A percentile compares a stretch with the other conserved stretches of the same genome.
phyloP scores from a whole-genome alignment of 2,329 filamentous ascomycete species.

The Xylariaceae sp. region DNA sequence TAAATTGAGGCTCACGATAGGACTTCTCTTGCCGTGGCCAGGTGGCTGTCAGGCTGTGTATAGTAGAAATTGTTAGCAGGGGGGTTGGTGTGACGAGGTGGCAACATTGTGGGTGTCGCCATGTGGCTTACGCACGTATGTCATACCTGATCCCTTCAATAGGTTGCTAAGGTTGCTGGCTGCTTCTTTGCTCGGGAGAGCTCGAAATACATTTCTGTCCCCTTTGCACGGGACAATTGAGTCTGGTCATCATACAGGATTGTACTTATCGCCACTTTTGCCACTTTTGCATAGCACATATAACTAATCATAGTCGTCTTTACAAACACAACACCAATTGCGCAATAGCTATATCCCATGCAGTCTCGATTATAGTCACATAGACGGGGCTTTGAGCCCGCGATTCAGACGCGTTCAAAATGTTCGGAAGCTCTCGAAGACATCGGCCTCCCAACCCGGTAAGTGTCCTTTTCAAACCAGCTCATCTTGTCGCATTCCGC shows the following conservation, averaged over 20 bases:
- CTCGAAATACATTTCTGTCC: too few relatives aligned
- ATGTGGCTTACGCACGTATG: too few relatives aligned
- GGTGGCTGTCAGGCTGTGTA: too few relatives aligned
- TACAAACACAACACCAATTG: conserved; percentile 6
- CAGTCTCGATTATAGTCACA: conserved; percentile 26
- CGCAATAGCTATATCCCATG: conserved; percentile 25
- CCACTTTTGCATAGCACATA: conserved; percentile 6
- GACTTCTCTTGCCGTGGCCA: too few relatives aligned
- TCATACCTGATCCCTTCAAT: too few relatives aligned
- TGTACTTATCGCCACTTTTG: conserved; percentile 7
- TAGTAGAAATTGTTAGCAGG: too few relatives aligned
- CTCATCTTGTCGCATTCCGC: conserved; percentile 15
- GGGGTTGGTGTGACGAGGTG: too few relatives aligned
- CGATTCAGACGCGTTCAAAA: conserved; percentile 31
- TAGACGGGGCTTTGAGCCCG: conserved; percentile 28
- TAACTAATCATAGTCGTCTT: conserved; percentile 6
- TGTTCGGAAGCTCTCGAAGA: conserved; percentile 57
- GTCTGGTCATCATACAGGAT: not conserved
- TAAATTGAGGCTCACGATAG: too few relatives aligned
- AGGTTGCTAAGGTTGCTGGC: too few relatives aligned
- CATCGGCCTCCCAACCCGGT: conserved; percentile 53
- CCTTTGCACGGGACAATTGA: too few relatives aligned
- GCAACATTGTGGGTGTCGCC: too few relatives aligned
- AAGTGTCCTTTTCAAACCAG: conserved; percentile 38
- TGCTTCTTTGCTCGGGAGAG: too few relatives aligned